These are phyloP conservation scores for Podospora anserina DNA, from an alignment of 495 filamentous ascomycete species.

Conservation along the genomic window DNA sequence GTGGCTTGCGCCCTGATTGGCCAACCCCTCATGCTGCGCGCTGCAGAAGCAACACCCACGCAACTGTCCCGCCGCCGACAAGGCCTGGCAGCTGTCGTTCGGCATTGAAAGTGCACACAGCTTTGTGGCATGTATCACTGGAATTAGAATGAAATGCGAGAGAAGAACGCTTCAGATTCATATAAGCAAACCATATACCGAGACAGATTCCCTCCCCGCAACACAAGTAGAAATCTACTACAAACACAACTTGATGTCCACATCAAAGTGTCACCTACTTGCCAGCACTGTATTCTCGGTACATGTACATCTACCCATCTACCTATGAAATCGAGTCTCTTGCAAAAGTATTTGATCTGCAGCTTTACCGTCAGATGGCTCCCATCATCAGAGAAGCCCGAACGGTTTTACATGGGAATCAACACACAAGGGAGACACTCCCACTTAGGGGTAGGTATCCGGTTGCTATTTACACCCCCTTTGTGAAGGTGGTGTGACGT, in stretches of 20 bases:
- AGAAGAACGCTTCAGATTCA: no score
- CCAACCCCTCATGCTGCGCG: not conserved
- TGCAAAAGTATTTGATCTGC: not conserved
- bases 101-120: not conserved
- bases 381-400: not conserved
- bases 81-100: not conserved
- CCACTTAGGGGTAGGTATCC: no score
- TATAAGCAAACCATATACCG: no score
- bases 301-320: no score
- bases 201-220: no score
- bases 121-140: not conserved
- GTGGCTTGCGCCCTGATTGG: constrained; percentile 14
- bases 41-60: not conserved
- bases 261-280: no score
- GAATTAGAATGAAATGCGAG: not conserved
- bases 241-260: no score
- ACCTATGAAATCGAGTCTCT: not conserved
- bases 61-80: not conserved
- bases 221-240: no score
- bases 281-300: no score
- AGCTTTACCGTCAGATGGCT: not conserved
- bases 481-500: not conserved
- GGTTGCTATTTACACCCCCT: not conserved
- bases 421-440: not conserved
- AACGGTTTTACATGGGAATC: not conserved